Evolutionary conservation across 164 flowering plant species (phyloP), one percentile per base, ranked within the genome.

Genomic region (Vitis rupestris): DNA sequence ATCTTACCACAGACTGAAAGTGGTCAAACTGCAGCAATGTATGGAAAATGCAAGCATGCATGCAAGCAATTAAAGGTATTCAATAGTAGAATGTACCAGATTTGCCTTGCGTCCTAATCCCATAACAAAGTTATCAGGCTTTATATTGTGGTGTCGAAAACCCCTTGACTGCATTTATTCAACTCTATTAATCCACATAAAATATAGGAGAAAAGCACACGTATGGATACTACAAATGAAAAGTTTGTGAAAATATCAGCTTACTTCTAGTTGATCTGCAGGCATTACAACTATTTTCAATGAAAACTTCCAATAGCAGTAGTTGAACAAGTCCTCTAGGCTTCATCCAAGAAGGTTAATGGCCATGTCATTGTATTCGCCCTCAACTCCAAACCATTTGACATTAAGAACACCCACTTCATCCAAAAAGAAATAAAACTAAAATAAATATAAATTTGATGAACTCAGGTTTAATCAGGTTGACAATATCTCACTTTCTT

Each of bases 101-200:
- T 88, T 86, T 29, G 87, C 90, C 79, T 86, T 88, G 49, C 90
- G 89, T 29, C 90, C 93, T 48, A 86, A 71, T 44, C 93, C 93
- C 93, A 88, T 88, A 54, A 88, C 67, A 74, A 86, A 86, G 82
- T 86, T 88, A 75, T 88, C 93, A 51, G 93, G 93, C 78, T 88
- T 88, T 74, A 88, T 85, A 78, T 88, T 89, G 68, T 90, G 87
- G 72, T 88, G 93, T 62, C 86, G 87, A 81, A 88, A 86, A 52
- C 92, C 86, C 72, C 87, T 82, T 13, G 88, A 78, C 61, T 88
- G 93, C 90, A 88, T 86, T 65, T 88, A 88, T 78, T 85, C 93
- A 68, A 88, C 86, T 76, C 90, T 83, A 71, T 81, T 85, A 60
- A 88, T 81, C 93, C 86, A 63, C 8, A 64, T 5, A 11, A 23